A percentile compares a stretch with the other conserved stretches of the same genome.
Conservation (phyloP, 108 stramenopile species). For the Discostella pseudostelligera region DNA sequence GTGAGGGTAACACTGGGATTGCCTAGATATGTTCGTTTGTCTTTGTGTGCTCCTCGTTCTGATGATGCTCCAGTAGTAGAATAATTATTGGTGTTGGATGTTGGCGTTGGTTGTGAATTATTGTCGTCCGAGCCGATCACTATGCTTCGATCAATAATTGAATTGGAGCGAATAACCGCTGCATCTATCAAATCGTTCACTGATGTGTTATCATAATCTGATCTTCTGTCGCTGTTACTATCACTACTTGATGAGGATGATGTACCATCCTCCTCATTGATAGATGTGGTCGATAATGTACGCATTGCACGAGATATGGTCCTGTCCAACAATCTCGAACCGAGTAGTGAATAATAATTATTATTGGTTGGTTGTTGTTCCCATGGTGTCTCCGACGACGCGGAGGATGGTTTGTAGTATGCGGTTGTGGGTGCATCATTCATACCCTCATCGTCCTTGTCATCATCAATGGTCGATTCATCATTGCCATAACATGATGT, state of each 20-base stretch:
- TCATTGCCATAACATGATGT: no score
- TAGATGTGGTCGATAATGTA: background rate
- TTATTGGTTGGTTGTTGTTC: no score
- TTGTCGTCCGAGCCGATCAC: no score
- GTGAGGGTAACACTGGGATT: conserved; percentile 69
- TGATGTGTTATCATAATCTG: background rate
- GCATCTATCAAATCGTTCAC: conserved; percentile 22
- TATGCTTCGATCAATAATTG: conserved; percentile 6
- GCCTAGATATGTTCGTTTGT: conserved; percentile 38
- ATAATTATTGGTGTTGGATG: background rate
- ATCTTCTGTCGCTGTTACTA: background rate
- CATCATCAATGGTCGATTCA: no score
- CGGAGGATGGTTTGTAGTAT: no score
- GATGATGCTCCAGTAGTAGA: background rate
- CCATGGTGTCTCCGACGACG: no score
- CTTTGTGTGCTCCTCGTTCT: conserved; percentile 4
- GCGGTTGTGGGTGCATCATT: no score
- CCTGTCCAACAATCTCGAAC: background rate
- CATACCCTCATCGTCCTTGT: no score
- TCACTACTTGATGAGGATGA: background rate
- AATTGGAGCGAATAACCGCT: conserved; percentile 13
- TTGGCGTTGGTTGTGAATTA: no score
- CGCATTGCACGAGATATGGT: background rate
- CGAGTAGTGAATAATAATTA: no score
- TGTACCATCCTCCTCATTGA: no score